Evolutionary conservation across 208 protist genomes (phyloP).

Genomic region (Phytomonas sp.): DNA sequence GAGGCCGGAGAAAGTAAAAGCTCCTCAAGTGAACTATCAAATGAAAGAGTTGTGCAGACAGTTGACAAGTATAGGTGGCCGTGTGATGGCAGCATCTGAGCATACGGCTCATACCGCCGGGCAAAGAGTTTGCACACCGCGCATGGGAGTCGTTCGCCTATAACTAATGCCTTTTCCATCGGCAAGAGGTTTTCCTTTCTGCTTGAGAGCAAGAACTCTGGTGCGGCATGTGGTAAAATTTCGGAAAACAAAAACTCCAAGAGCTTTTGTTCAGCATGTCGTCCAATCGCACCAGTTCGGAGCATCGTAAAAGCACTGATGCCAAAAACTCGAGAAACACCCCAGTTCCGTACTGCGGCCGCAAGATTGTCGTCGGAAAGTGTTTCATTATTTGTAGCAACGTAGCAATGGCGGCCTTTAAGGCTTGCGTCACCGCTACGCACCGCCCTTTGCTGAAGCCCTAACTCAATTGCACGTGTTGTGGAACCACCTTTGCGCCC

Average conservation of each 20-base stretch:
- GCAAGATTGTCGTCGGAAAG: slow-evolving; percentile 19
- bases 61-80: slow-evolving; percentile 37
- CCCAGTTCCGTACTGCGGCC: slow-evolving; percentile 20
- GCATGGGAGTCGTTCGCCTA: slow-evolving; percentile 37
- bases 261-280: slow-evolving; percentile 41
- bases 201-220: neutral
- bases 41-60: slow-evolving; percentile 6
- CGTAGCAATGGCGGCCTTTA: slow-evolving; percentile 24
- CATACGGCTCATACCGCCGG: slow-evolving; percentile 18
- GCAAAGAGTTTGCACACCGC: slow-evolving; percentile 29
- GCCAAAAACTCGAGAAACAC: slow-evolving; percentile 24
- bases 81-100: slow-evolving; percentile 33
- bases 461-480: neutral
- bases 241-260: slow-evolving; percentile 18
- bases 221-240: slow-evolving; percentile 10
- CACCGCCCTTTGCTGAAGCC: neutral
- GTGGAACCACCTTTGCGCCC: slow-evolving; percentile 3
- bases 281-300: slow-evolving; percentile 17
- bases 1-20: neutral
- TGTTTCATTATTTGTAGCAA: slow-evolving; percentile 40
- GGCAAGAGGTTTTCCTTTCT: neutral
- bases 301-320: slow-evolving; percentile 30
- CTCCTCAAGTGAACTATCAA: slow-evolving; percentile 2
- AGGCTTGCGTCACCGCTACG: neutral
- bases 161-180: slow-evolving; percentile 22